Conservation (phyloP, 352 stramenopile genomes). For the Phytopythium litorale region DNA sequence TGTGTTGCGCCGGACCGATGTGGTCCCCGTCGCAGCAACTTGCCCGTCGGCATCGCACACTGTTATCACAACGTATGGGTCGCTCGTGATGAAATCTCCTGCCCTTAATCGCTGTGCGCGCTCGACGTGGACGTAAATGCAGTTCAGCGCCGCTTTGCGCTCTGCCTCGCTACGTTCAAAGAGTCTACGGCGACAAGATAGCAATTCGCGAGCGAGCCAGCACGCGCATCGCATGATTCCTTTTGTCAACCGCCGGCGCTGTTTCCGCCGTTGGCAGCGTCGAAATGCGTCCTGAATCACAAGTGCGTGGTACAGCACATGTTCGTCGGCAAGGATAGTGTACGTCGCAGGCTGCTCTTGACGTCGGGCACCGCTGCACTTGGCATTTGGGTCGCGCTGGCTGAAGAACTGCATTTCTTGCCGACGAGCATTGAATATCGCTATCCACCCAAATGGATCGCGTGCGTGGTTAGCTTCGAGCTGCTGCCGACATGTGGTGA, state of each 20-base stretch:
- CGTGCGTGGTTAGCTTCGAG: constrained; percentile 14
- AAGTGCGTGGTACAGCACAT: constrained; percentile 60
- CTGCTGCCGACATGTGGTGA: constrained; percentile 14
- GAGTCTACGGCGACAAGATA: constrained; percentile 20
- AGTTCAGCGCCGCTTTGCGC: constrained; percentile 44
- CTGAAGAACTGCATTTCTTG: constrained; percentile 64
- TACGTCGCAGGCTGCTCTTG: constrained; percentile 34
- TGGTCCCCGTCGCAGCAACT: constrained; percentile 38
- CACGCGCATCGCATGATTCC: constrained; percentile 29
- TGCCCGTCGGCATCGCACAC: constrained; percentile 19
- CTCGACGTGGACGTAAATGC: constrained; percentile 53
- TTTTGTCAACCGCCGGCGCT: constrained; percentile 17
- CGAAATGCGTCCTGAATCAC: constrained; percentile 67
- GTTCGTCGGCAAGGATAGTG: constrained; percentile 47
- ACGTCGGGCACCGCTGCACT: constrained; percentile 7
- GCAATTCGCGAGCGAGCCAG: constrained; percentile 22
- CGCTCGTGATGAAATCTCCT: constrained; percentile 53
- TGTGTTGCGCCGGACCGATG: constrained; percentile 44
- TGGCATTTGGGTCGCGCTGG: constrained; percentile 12
- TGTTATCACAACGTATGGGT: constrained; percentile 53
- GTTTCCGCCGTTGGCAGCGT: constrained; percentile 17
- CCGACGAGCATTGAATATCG: constrained; percentile 50
- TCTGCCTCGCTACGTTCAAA: constrained; percentile 16
- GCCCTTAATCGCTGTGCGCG: constrained; percentile 39
- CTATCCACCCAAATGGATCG: constrained; percentile 49